phyloP scores from a whole-genome alignment of 2,329 filamentous ascomycete species.

The Calonectria pauciramosa region DNA sequence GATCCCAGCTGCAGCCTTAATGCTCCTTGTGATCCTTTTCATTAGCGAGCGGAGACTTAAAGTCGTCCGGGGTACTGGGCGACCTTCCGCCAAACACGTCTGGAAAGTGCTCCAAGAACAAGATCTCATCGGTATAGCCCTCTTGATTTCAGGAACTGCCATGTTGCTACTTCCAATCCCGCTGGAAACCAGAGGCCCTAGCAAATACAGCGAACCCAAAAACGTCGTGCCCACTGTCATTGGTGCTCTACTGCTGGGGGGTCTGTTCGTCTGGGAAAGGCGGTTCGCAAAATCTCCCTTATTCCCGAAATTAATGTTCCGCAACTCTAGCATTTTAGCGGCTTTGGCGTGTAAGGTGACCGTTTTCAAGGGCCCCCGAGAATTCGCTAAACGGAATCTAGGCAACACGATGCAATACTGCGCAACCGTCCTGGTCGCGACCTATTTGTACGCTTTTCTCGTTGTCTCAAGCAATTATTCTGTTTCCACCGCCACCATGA shows the following conservation, averaged over 20 bases:
- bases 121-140: background rate
- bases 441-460: background rate
- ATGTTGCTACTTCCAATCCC: background rate
- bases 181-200: background rate
- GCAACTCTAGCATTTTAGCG: background rate
- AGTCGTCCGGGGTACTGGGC: background rate
- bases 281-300: background rate
- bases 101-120: background rate
- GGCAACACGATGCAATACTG: background rate
- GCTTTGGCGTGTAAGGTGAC: background rate
- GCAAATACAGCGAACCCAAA: background rate
- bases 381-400: background rate
- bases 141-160: background rate
- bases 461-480: background rate
- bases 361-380: fast-evolving
- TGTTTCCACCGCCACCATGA: background rate
- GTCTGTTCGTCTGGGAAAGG: background rate
- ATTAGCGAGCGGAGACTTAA: background rate
- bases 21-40: background rate
- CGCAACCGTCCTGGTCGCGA: background rate
- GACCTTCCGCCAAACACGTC: background rate
- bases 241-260: background rate
- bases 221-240: background rate
- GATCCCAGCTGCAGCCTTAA: background rate
- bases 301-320: background rate